Evolutionary conservation across 2,329 filamentous ascomycete genomes (phyloP), one percentile per base, ranked within the genome.

Genomic region (Zymoseptoria passerinii): DNA sequence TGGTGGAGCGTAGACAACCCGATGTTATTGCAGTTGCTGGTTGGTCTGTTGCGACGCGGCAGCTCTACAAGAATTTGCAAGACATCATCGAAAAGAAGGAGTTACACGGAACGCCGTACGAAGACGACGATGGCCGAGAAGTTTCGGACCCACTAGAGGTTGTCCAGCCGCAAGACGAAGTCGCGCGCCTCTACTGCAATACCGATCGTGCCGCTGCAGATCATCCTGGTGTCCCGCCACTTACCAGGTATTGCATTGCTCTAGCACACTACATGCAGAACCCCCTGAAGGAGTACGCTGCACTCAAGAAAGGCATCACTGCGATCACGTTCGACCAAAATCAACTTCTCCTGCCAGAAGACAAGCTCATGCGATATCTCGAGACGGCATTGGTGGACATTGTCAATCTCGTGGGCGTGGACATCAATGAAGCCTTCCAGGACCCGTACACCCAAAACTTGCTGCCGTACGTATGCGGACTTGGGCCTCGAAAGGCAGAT

Each of bases 381-480:
- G 94, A 99, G 69, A 95, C 89, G n/a, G 90, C 92, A 50, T 89
- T 99, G 84, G 92, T 99, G 9, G 94, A 99, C 71, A 96, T 96
- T 82, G 94, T 99, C 66, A 99, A 99, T 72, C 84, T 99, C 50
- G 91, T 92, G 51, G 94, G 94, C 70, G 90, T 99, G 44, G 90
- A 97, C 68, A 88, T 99, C 70, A 96, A 96, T 67, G 92, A 96
- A 65, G 91, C 92, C 13, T 86, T 95, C 57, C 81, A 80, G 49
- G 90, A 96, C 72, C 71, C 84, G 1, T 90, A 94, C 68, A 88
- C 89, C 8, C 90, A 91, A 13, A 94, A 92, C 64, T 81, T 99
- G 1, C 80, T 99, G 44, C 92, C 92, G 3, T 99, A 92, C 67
- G 84, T 99, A 20, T 90, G 90, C 66, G 94, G 94, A 65, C 81